These are phyloP conservation scores for Cucurbita moschata DNA, from an alignment of 306 rosid genomes.

Conservation along the genomic window DNA sequence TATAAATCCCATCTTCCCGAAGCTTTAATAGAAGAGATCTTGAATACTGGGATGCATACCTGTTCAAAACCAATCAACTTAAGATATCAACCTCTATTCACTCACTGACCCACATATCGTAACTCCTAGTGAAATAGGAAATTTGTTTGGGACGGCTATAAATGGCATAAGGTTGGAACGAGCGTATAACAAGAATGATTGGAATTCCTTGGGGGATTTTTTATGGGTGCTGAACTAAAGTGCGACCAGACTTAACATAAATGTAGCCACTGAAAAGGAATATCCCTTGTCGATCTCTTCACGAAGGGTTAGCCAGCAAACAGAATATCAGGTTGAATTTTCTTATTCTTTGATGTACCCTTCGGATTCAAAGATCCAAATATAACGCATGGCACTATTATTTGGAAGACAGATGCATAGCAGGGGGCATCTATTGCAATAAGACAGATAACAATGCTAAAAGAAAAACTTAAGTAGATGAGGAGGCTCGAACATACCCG, in stretches of 20 bases:
- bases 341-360: neutral
- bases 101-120: neutral
- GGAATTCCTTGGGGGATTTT: too few relatives aligned
- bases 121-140: neutral
- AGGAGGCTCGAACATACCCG: constrained; percentile 37
- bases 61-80: constrained; percentile 13
- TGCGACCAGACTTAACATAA: too few relatives aligned
- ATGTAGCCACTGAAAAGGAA: too few relatives aligned
- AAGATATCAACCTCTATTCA: neutral
- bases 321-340: neutral
- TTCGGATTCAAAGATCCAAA: neutral
- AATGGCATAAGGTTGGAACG: neutral
- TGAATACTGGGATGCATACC: constrained; percentile 70
- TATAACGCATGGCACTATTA: neutral
- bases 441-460: neutral
- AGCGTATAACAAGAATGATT: too few relatives aligned
- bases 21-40: constrained; percentile 62
- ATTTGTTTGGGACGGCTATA: neutral
- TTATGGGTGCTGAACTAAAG: too few relatives aligned
- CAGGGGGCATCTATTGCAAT: neutral
- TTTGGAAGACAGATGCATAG: neutral
- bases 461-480: neutral
- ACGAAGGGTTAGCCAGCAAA: neutral
- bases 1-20: constrained; percentile 59
- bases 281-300: too few relatives aligned